Conservation (phyloP, 495 filamentous ascomycete genomes). For the Podospora pseudocomata region DNA sequence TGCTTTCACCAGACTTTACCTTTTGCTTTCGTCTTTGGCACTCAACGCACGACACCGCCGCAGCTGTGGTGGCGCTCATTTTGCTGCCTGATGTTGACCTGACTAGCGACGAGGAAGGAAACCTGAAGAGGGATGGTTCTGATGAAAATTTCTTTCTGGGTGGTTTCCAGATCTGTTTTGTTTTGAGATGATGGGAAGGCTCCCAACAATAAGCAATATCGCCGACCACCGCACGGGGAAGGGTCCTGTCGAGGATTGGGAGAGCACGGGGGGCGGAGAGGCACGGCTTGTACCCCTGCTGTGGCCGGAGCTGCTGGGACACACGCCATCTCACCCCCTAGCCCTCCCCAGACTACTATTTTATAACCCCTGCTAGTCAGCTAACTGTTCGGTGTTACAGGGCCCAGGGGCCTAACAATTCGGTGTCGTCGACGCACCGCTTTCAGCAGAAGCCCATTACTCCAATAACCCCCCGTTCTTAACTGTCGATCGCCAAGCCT, state of each 20-base stretch:
- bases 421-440: conserved; percentile 3
- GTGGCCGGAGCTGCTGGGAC: not conserved
- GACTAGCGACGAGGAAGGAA: not conserved
- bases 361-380: not conserved
- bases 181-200: not conserved
- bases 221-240: not conserved
- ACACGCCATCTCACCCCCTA: not conserved
- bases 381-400: not conserved
- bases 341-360: not conserved
- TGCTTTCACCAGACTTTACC: conserved; percentile 22
- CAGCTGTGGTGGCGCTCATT: conserved; percentile 13
- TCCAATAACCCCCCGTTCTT: not conserved
- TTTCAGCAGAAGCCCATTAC: conserved; percentile 4
- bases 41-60: conserved; percentile 33
- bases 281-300: not conserved
- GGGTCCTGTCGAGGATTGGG: not conserved
- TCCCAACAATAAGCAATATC: not conserved
- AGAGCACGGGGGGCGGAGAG: not conserved
- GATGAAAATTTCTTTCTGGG: not conserved
- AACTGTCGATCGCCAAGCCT: conserved; percentile 7
- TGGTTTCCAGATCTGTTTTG: not conserved
- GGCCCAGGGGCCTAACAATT: not conserved
- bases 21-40: conserved; percentile 45
- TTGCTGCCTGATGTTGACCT: not conserved
- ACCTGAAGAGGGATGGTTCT: not conserved